A percentile compares a stretch with the other conserved stretches of the same genome.
phyloP scores from a whole-genome alignment of 306 rosid species.

The Ceratonia siliqua region DNA sequence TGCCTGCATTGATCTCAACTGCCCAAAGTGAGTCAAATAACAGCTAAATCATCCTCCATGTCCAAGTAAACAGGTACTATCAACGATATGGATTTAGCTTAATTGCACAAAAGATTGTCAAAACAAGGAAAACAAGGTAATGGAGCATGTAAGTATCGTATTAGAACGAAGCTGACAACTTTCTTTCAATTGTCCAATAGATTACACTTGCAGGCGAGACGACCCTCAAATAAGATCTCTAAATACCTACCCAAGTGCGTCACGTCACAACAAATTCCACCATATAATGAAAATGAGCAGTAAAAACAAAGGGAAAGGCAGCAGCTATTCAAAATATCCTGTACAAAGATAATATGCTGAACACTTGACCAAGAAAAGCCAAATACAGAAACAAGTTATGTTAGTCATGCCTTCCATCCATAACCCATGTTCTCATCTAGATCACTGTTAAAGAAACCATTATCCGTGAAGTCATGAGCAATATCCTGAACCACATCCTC shows the following conservation, averaged over 20 bases:
- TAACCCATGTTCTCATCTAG: conserved; percentile 77
- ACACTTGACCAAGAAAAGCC: conserved; percentile 43
- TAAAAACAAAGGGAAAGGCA: background rate
- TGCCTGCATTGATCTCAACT: no score
- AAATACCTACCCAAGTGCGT: background rate
- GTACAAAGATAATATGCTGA: conserved; percentile 62
- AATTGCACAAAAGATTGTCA: background rate
- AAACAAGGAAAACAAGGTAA: background rate
- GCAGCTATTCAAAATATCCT: conserved; percentile 58
- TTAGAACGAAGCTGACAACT: conserved; percentile 29
- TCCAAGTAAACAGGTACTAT: no score
- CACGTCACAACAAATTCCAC: background rate
- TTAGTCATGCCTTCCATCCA: conserved; percentile 85
- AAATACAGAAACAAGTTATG: conserved; percentile 48
- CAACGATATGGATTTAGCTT: no score
- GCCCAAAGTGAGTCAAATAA: no score
- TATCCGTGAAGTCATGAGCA: conserved; percentile 69
- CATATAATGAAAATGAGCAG: conserved; percentile 29
- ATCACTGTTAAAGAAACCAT: conserved; percentile 65
- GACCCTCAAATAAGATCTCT: conserved; percentile 25
- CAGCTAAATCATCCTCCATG: no score
- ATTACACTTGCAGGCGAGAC: conserved; percentile 74
- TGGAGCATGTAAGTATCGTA: conserved; percentile 28
- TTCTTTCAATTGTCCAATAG: conserved; percentile 46
- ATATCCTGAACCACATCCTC: conserved; percentile 73